Evolutionary conservation across 352 stramenopile species (phyloP), one percentile per base, ranked within the genome.

Genomic region (Globisporangium echinulatum): DNA sequence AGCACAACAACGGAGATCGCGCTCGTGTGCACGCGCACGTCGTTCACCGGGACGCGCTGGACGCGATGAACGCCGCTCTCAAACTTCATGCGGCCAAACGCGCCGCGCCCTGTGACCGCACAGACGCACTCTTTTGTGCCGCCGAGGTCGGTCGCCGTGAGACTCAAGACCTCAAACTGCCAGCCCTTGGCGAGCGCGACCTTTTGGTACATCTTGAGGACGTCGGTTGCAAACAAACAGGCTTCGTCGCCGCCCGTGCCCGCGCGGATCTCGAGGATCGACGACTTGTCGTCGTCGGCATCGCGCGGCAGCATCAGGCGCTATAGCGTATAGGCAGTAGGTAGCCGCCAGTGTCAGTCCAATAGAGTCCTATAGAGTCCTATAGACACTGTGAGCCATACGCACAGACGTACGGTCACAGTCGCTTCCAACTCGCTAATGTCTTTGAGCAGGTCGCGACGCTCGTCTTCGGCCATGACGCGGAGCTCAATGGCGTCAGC

Each of bases 71-170:
- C 96, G 51, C 97, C 97, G 40, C 90, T 97, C 70, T 99, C 97
- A 72, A 97, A 99, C 69, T 99, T 99, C 61, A 99, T 88, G 70
- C 96, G 96, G n/a, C 90, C 97, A 65, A 97, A 99, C 0, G 96
- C 96, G 9, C 73, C 86, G 50, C 80, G 77, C 1, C 84, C 84
- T 9, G 57, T 77, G 56, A 93, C 71, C 19, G 76, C 77, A 59
- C 81, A 89, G 10, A 90, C 79, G 56, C 79, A 90, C 67, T 93
- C 84, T 53, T 93, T 93, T 56, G 79, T 87, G 33, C 91, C 91
- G 38, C 88, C 88, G 50, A 95, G 60, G 38, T 95, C 85, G 9
- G 83, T 95, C 57, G 91, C 76, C 19, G 75, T 88, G 36, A 96
- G 64, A 42, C 74, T 96, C 59, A 98, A 70, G 19, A 97, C 70